A percentile compares a stretch with the other conserved stretches of the same genome.
phyloP scores from a whole-genome alignment of 306 rosid species.

The Lagenaria siceraria region DNA sequence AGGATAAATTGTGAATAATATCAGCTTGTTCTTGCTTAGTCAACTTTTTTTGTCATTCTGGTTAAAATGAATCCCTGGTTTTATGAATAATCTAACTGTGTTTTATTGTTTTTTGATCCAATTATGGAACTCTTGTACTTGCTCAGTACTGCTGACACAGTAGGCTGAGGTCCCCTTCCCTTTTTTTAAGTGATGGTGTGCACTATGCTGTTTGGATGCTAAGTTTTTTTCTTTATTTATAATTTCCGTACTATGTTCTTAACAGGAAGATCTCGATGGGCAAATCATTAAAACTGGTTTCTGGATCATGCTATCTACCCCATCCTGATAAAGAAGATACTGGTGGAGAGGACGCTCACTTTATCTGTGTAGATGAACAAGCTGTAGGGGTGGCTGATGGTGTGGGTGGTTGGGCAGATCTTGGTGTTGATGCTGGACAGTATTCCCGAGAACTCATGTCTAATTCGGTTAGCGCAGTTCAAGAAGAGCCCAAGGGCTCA shows the following conservation, averaged over 20 bases:
- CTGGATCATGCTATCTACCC: slow-evolving; percentile 92
- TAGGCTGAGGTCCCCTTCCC: background rate
- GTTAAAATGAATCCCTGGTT: background rate
- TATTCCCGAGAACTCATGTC: slow-evolving; percentile 96
- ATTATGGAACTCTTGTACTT: background rate
- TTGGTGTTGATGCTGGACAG: slow-evolving; percentile 70
- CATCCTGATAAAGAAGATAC: slow-evolving; percentile 98
- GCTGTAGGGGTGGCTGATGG: slow-evolving; percentile 99
- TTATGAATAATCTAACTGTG: background rate
- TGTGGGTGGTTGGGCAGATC: slow-evolving; percentile 99
- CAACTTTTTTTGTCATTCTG: background rate
- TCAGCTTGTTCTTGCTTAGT: background rate
- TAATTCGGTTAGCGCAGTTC: slow-evolving; percentile 65
- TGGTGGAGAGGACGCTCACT: slow-evolving; percentile 99
- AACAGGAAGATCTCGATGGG: slow-evolving; percentile 51
- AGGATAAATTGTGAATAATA: background rate
- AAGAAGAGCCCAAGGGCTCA: slow-evolving; percentile 91
- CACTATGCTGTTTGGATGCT: background rate
- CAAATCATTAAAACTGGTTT: slow-evolving; percentile 53
- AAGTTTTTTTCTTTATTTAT: background rate
- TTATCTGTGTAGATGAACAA: slow-evolving; percentile 81
- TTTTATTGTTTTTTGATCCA: background rate
- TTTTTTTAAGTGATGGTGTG: background rate
- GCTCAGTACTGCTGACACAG: background rate
- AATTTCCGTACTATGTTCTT: background rate